Percentiles rank a stretch among this genome's conserved stretches.
Conservation (phyloP, 2,329 filamentous ascomycete species). For the Diatrype stigma region DNA sequence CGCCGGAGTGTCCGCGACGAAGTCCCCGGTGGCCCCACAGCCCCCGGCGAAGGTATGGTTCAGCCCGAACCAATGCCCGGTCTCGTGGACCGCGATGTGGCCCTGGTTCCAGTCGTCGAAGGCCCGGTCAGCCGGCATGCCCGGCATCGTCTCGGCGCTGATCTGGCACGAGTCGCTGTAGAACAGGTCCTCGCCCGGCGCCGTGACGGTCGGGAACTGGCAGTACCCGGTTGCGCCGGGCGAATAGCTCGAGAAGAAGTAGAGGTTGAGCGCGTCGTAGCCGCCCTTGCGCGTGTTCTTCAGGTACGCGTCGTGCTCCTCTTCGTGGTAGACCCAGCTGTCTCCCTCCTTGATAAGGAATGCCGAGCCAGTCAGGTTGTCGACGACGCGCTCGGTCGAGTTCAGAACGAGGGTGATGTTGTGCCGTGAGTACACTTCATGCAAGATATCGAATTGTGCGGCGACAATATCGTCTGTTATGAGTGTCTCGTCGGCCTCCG, state of each 20-base stretch:
- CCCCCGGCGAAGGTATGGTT: background rate
- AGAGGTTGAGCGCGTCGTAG: slow-evolving; percentile 7
- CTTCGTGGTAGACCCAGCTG: slow-evolving; percentile 13
- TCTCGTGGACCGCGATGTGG: background rate
- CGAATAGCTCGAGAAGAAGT: slow-evolving; percentile 2
- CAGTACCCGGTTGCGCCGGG: slow-evolving; percentile 4
- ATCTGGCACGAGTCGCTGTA: slow-evolving; percentile 15
- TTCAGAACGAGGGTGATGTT: slow-evolving; percentile 19
- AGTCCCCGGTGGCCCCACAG: background rate
- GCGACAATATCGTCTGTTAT: slow-evolving; percentile 13
- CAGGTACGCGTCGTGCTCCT: background rate
- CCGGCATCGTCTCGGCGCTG: background rate
- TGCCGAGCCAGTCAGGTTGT: slow-evolving; percentile 14
- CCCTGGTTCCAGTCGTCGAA: background rate
- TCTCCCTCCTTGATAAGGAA: slow-evolving; percentile 19
- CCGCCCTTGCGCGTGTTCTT: slow-evolving; percentile 2
- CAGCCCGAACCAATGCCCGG: background rate
- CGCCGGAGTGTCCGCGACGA: background rate
- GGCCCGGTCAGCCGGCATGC: background rate
- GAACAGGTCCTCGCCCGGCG: slow-evolving; percentile 8
- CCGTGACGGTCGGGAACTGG: slow-evolving; percentile 11
- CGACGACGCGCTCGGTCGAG: slow-evolving; percentile 20
- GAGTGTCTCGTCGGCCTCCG: slow-evolving; percentile 14
- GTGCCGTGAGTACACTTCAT: slow-evolving; percentile 14
- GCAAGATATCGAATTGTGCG: slow-evolving; percentile 17